Conservation (phyloP, 805 yeast species). For the Pichia exigua region DNA sequence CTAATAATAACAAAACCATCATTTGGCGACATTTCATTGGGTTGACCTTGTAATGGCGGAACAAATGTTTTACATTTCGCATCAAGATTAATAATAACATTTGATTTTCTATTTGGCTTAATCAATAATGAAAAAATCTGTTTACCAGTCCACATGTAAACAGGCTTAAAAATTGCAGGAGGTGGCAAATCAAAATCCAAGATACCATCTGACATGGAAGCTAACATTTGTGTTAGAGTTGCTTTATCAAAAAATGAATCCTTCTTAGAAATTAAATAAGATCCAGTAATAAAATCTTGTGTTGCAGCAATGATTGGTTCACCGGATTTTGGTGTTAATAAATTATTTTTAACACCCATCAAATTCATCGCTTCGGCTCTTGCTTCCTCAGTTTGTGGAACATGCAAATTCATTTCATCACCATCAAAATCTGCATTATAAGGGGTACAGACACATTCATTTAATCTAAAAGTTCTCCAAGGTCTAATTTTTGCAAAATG, state of each 20-base stretch:
- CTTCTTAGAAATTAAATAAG: slow-evolving; percentile 84
- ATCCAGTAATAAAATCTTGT: slow-evolving; percentile 97
- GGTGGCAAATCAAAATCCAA: slow-evolving; percentile 90
- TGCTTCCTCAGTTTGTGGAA: slow-evolving; percentile 98
- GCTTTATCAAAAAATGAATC: slow-evolving; percentile 91
- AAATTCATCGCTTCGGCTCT: slow-evolving; percentile 96
- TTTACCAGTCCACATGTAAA: slow-evolving; percentile 92
- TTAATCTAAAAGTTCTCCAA: slow-evolving; percentile 94
- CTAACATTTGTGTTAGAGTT: slow-evolving; percentile 66
- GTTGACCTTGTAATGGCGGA: slow-evolving; percentile 65
- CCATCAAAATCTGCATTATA: slow-evolving; percentile 99
- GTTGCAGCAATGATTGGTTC: slow-evolving; percentile 99
- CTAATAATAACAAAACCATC: slow-evolving; percentile 91
- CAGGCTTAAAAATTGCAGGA: slow-evolving; percentile 88
- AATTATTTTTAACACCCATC: slow-evolving; percentile 95
- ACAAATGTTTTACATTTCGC: slow-evolving; percentile 87
- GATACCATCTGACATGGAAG: slow-evolving; percentile 95
- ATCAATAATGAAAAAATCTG: slow-evolving; percentile 87
- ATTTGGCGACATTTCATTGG: slow-evolving; percentile 94
- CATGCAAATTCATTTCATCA: slow-evolving; percentile 98
- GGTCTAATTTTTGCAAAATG: slow-evolving; percentile 96
- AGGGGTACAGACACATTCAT: slow-evolving; percentile 99
- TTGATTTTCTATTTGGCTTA: slow-evolving; percentile 67
- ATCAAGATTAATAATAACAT: slow-evolving; percentile 82
- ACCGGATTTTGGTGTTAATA: slow-evolving; percentile 94